Conservation (phyloP, 192 early-diverging fungal species). For the Backusella liffmaniae region DNA sequence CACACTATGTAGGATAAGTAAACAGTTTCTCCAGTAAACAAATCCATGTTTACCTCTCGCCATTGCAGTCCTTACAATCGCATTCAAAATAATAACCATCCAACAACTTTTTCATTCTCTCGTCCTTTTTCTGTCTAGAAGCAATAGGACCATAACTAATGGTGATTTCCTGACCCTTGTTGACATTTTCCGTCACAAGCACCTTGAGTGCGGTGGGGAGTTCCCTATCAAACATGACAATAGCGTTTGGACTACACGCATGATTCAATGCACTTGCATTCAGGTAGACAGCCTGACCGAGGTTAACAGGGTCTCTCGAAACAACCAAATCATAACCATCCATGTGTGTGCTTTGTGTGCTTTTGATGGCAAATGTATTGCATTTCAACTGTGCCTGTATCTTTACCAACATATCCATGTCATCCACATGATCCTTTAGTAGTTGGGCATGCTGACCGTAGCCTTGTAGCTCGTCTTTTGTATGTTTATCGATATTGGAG, state of each 20-base stretch:
- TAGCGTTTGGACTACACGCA: slow-evolving; percentile 19
- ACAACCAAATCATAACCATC: background rate
- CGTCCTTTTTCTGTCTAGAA: background rate
- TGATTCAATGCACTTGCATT: slow-evolving; percentile 24
- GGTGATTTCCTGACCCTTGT: background rate
- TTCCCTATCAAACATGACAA: slow-evolving; percentile 11
- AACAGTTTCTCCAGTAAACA: background rate
- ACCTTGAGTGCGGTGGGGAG: background rate
- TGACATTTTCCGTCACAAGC: background rate
- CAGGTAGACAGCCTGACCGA: slow-evolving; percentile 19
- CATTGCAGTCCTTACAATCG: slow-evolving; percentile 1
- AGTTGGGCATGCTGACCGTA: background rate
- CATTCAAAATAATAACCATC: slow-evolving; percentile 25
- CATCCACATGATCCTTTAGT: background rate
- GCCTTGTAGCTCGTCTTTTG: background rate
- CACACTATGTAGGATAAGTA: background rate
- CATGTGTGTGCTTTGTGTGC: background rate
- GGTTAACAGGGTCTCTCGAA: background rate
- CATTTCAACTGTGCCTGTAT: slow-evolving; percentile 26
- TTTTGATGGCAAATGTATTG: slow-evolving; percentile 23
- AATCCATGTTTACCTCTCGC: background rate
- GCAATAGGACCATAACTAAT: slow-evolving; percentile 29
- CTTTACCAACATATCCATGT: background rate
- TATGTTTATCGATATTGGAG: slow-evolving; percentile 9
- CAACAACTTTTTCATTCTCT: slow-evolving; percentile 1